Conservation (phyloP, 345 rosid species). For the Lenwebbia sp. region DNA sequence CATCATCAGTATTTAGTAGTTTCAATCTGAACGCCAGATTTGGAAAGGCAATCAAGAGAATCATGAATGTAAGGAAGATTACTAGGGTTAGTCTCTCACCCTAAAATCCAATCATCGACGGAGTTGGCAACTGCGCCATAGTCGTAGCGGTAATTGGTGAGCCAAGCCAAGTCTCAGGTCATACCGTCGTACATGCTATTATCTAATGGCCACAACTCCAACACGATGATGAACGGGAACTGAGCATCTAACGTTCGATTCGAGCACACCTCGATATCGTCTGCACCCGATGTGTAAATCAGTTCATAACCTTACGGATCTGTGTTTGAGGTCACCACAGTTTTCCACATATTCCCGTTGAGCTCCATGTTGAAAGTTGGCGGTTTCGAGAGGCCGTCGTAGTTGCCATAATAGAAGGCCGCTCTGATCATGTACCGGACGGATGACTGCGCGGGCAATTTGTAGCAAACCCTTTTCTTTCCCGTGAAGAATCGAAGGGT, state of each 20-base stretch:
- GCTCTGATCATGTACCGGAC: slow-evolving; percentile 6
- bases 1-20: neutral
- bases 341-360: slow-evolving; percentile 3
- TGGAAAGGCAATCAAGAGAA: neutral
- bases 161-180: neutral
- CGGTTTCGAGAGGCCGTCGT: neutral
- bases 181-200: neutral
- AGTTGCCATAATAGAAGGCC: slow-evolving; percentile 14
- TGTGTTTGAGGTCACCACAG: neutral
- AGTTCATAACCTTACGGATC: neutral
- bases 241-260: neutral
- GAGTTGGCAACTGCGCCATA: neutral
- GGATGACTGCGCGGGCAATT: neutral
- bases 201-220: neutral
- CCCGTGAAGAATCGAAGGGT: slow-evolving; percentile 12
- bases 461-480: slow-evolving; percentile 7
- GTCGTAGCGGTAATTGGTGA: neutral
- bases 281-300: neutral
- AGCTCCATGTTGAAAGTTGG: slow-evolving; percentile 9
- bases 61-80: neutral
- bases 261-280: neutral
- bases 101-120: neutral
- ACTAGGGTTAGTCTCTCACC: neutral
- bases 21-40: neutral
- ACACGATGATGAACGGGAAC: neutral